A percentile compares a stretch with the other conserved stretches of the same genome.
Evolutionary conservation across 2,329 filamentous ascomycete genomes (phyloP).

Genomic region (Macrophomina pseudophaseolina): DNA sequence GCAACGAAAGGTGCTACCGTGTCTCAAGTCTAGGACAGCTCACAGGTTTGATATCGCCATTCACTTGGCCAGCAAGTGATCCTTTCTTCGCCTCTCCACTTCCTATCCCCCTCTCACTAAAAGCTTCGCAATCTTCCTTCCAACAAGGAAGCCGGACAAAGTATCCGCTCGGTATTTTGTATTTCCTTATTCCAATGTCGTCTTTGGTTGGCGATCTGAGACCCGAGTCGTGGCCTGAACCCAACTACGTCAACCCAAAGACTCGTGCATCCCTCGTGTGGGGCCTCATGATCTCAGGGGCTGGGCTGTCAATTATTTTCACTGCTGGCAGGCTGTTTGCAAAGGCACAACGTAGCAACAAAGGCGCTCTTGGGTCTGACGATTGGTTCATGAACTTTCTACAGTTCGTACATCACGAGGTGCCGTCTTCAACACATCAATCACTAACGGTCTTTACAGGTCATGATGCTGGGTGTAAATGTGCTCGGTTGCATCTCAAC

Average conservation of each 20-base stretch:
- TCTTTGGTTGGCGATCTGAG: conserved; percentile 13
- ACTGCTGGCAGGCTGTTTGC: conserved; percentile 31
- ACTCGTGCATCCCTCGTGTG: conserved; percentile 35
- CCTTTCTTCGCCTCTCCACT: neutral
- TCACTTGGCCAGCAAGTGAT: conserved; percentile 17
- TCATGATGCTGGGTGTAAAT: conserved; percentile 33
- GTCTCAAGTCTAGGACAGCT: neutral
- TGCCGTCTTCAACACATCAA: too few species aligned
- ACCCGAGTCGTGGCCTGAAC: conserved; percentile 33
- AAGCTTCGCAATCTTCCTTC: neutral
- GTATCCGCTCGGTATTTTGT: conserved; percentile 3
- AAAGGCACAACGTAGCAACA: conserved; percentile 32
- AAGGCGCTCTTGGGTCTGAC: conserved; percentile 35
- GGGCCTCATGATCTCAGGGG: conserved; percentile 34
- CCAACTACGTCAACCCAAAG: conserved; percentile 39
- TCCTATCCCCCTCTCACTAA: neutral
- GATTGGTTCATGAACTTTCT: conserved; percentile 38
- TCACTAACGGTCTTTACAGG: neutral
- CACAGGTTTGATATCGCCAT: conserved; percentile 4
- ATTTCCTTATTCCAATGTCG: conserved; percentile 19
- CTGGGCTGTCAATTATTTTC: conserved; percentile 29
- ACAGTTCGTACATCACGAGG: conserved; percentile 28
- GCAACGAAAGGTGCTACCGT: neutral
- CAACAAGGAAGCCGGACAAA: conserved; percentile 6
- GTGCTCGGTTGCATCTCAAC: conserved; percentile 37